These are phyloP conservation scores for Trifolium subterraneum DNA, from an alignment of 306 rosid genomes.

Conservation along the genomic window DNA sequence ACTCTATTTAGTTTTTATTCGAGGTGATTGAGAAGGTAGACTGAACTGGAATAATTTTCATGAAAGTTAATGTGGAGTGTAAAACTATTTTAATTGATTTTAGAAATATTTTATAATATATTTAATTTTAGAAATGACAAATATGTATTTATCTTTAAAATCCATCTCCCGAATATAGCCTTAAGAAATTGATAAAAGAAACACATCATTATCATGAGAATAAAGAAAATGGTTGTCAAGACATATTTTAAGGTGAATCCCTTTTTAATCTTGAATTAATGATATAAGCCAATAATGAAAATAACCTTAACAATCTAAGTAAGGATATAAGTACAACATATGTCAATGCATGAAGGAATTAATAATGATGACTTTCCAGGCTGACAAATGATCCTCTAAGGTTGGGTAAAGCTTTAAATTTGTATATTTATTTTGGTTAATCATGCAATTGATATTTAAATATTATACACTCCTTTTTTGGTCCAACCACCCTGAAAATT, in stretches of 20 bases:
- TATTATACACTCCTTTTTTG: background rate
- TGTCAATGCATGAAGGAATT: constrained; percentile 3
- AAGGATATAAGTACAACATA: constrained; percentile 4
- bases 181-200: constrained; percentile 1
- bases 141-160: too few relatives aligned
- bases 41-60: too few relatives aligned
- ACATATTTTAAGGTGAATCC: background rate
- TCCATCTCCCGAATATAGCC: too few relatives aligned
- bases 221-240: background rate
- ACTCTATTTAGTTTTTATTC: too few relatives aligned
- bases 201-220: background rate
- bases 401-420: constrained; percentile 4
- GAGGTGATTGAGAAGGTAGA: too few relatives aligned
- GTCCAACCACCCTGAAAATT: constrained; percentile 5
- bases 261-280: background rate
- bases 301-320: constrained; percentile 1
- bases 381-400: constrained; percentile 8
- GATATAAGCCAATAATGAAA: background rate
- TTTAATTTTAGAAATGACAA: too few relatives aligned
- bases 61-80: too few relatives aligned
- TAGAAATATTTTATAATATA: too few relatives aligned
- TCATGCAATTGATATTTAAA: background rate
- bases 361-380: constrained; percentile 21
- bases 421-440: background rate
- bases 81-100: too few relatives aligned